Conservation (phyloP, 2,329 filamentous ascomycete genomes). For the Pestalotiopsis sp. region DNA sequence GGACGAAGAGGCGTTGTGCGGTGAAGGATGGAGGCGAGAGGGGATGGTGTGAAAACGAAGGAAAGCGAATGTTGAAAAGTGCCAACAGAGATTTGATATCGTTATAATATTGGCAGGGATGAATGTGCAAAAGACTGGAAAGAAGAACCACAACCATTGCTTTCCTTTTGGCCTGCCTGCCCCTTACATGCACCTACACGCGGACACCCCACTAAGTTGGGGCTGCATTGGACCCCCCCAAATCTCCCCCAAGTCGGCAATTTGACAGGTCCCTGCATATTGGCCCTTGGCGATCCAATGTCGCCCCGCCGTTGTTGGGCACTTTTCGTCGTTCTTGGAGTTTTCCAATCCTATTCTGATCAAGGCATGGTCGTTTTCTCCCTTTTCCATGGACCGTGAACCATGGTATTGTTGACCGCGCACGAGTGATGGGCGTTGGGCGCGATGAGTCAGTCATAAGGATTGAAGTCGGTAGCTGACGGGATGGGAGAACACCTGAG, state of each 20-base stretch:
- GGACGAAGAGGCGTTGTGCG: neutral
- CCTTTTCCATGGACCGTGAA: neutral
- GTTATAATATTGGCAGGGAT: too few species aligned
- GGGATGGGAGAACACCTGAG: neutral
- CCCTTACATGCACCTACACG: neutral
- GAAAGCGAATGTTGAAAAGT: too few species aligned
- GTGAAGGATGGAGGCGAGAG: neutral
- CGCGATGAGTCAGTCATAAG: neutral
- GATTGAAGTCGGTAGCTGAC: neutral
- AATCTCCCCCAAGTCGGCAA: neutral
- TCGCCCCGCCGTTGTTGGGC: neutral
- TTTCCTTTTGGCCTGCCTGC: neutral
- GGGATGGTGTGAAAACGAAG: neutral
- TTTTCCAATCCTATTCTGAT: neutral
- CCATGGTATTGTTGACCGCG: neutral
- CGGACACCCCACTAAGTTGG: neutral
- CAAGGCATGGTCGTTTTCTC: neutral
- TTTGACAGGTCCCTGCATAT: constrained; percentile 13
- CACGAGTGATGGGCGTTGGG: too few species aligned
- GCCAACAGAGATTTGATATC: too few species aligned
- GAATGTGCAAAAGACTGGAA: too few species aligned
- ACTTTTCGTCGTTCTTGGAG: neutral
- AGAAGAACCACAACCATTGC: too few species aligned
- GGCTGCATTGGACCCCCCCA: neutral
- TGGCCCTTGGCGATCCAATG: neutral